Base-by-base conservation (phyloP, 176 grass and related monocot species). In the Musa itinerans region DNA sequence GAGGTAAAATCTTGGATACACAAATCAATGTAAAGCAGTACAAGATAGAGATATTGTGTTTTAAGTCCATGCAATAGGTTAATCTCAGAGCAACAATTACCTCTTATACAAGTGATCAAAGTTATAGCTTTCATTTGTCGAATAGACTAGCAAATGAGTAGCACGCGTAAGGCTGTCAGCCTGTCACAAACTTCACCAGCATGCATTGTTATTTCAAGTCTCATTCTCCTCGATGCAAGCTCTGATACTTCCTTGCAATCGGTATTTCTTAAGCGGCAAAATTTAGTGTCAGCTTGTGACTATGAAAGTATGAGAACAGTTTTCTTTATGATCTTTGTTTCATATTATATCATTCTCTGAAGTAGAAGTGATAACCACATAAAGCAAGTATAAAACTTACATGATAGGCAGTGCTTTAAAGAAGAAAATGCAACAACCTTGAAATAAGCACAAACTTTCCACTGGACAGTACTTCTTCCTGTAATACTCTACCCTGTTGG, bases 71-170 rank as follows among this genome's bases (percentile, higher is more conserved):
- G 23, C 23, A 23, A 55, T 8, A 51, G 43, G 19, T 27, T 65
- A 48, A 20, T 16, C 13, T 24, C 64, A 3, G 0, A 66, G 16
- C 53, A 50, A 79, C 73, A 78, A 74, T 83, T 83, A 91, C 94
- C 94, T 93, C 56, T 83, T 98, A 80, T 98, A 93, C 68, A 98
- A 11, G 64, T 84, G 76, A 78, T 97, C 88, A 82, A 97, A 93
- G 86, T 89, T 89, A 82, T 82, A 81, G 16, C 64, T 74, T 52
- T 88, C 71, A 54, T 86, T 71, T 79, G 82, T 76, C 64, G 94
- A 97, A 87, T 85, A 87, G 76, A 85, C 86, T 78, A 91, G 76
- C 63, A 97, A 82, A 89, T 97, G 90, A 56, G 90, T 97, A 59
- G 94, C 88, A 61, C 70, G 19, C 22, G n/a, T 77, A 89, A 93